phyloP scores from a whole-genome alignment of 257 asterid genomes.

The Capsicum baccatum region DNA sequence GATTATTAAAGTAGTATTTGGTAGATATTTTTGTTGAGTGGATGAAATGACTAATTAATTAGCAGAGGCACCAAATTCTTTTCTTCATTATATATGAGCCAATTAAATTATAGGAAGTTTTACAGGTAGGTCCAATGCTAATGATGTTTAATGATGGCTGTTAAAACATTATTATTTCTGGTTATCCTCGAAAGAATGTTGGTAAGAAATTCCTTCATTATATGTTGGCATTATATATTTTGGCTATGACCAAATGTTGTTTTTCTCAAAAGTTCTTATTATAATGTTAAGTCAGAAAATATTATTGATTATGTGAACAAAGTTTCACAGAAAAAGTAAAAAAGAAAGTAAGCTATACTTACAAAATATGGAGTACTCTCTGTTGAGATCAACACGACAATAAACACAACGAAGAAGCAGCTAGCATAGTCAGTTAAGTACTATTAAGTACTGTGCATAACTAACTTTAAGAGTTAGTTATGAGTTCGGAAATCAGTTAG shows the following conservation, averaged over 20 bases:
- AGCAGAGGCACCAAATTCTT: not conserved
- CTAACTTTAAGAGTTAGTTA: too few species aligned
- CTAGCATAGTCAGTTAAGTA: too few species aligned
- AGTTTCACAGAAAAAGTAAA: too few species aligned
- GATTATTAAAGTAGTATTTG: constrained; percentile 11
- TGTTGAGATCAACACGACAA: too few species aligned
- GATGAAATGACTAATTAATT: not conserved
- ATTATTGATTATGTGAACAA: not conserved
- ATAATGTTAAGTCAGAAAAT: too few species aligned
- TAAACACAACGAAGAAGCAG: too few species aligned
- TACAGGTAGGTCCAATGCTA: constrained; percentile 10
- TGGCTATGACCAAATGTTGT: not conserved
- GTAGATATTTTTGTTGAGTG: constrained; percentile 26
- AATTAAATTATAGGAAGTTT: constrained; percentile 18
- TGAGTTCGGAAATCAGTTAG: too few species aligned
- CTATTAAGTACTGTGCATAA: too few species aligned
- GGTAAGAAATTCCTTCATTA: not conserved
- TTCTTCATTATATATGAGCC: not conserved
- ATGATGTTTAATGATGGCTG: constrained; percentile 18
- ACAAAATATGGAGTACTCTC: too few species aligned
- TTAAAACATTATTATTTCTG: constrained; percentile 6
- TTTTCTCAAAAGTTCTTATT: too few species aligned
- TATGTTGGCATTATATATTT: not conserved
- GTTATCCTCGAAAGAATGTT: constrained; percentile 12
- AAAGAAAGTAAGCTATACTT: too few species aligned